These are phyloP conservation scores for Macrotyloma uniflorum DNA, from an alignment of 306 rosid species.

Conservation along the genomic window DNA sequence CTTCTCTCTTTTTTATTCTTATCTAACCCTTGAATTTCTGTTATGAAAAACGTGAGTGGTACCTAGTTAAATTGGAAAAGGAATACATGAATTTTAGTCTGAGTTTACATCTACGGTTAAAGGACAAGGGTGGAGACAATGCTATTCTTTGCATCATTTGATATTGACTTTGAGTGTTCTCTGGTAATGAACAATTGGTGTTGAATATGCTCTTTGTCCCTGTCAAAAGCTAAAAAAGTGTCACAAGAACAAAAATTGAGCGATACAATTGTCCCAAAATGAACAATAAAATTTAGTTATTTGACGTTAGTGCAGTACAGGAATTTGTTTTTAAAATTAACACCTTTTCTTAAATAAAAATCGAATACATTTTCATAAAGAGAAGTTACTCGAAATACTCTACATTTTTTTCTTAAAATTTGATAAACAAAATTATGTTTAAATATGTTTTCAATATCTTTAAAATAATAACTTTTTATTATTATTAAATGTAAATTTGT, in stretches of 20 bases:
- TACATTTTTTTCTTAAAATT: too few relatives aligned
- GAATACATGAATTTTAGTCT: neutral
- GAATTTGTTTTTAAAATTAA: too few relatives aligned
- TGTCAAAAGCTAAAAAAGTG: neutral
- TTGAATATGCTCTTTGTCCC: neutral
- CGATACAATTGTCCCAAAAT: too few relatives aligned
- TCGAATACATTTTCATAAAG: too few relatives aligned
- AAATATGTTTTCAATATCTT: too few relatives aligned
- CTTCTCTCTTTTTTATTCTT: neutral
- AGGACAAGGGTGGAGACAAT: neutral
- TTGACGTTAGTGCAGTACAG: neutral
- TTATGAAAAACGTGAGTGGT: neutral
- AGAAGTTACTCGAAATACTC: too few relatives aligned
- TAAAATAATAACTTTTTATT: too few relatives aligned
- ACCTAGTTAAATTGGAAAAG: neutral
- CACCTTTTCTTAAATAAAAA: too few relatives aligned
- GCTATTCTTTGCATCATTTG: constrained; percentile 1
- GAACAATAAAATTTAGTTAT: neutral
- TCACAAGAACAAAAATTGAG: too few relatives aligned
- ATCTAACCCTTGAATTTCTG: neutral
- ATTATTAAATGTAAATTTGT: too few relatives aligned
- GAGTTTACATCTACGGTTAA: neutral
- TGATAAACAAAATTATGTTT: too few relatives aligned
- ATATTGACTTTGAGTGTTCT: neutral
- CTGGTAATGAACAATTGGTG: neutral